phyloP scores from a whole-genome alignment of 257 asterid genomes.

The Ophiorrhiza pumila region DNA sequence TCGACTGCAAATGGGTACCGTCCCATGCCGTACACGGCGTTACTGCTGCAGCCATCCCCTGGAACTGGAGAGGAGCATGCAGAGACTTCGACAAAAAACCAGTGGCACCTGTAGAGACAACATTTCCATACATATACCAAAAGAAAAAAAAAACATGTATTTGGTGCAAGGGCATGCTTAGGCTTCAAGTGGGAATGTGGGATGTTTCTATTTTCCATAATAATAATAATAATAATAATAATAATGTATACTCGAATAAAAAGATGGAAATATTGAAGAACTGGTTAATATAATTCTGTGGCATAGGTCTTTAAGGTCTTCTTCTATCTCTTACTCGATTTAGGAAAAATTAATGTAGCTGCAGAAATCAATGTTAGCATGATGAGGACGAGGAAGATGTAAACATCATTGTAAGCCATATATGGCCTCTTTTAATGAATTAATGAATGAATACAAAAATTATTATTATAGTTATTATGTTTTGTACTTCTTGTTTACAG shows the following conservation, averaged over 20 bases:
- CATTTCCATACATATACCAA: too few relatives aligned
- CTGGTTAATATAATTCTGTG: background rate
- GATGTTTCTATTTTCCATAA: too few relatives aligned
- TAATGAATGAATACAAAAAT: too few relatives aligned
- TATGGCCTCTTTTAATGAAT: background rate
- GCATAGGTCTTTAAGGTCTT: background rate
- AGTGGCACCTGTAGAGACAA: background rate
- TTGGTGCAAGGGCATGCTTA: too few relatives aligned
- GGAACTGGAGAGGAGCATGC: conserved; percentile 39
- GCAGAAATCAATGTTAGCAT: background rate
- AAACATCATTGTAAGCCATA: conserved; percentile 15
- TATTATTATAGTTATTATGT: too few relatives aligned
- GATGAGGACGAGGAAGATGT: conserved; percentile 16
- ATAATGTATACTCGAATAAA: too few relatives aligned
- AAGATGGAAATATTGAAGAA: too few relatives aligned
- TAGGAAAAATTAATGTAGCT: conserved; percentile 2
- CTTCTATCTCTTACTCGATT: background rate
- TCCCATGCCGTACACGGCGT: conserved; percentile 64
- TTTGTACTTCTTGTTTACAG: background rate
- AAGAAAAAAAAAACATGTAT: too few relatives aligned
- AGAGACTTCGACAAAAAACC: background rate
- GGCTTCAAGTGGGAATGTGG: too few relatives aligned
- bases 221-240: too few relatives aligned
- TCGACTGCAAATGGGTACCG: conserved; percentile 31
- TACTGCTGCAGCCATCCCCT: conserved; percentile 60